Base-by-base conservation (phyloP, 768 basidiomycete genomes). In the Phaeotremella skinneri region DNA sequence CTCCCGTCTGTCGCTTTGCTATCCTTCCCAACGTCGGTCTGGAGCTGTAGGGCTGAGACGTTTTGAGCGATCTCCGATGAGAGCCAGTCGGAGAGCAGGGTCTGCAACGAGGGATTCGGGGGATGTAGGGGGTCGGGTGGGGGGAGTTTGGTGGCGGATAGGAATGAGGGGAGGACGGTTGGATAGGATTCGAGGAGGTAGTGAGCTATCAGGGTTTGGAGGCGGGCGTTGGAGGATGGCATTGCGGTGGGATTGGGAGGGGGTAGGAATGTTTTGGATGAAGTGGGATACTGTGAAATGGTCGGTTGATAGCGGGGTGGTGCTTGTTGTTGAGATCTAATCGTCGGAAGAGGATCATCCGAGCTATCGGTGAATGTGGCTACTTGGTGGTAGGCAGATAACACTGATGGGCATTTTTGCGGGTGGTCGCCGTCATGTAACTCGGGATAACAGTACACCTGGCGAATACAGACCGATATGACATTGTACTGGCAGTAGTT, bases 131-230 rank as follows among this genome's bases (percentile, higher is more conserved):
- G 57, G 43, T 73, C 68, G 2, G 71, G 71, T 16, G 61, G 25
- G 16, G 64, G 41, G 32, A 58, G 34, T 6, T 59, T 45, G 3
- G 68, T 49, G 1, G 71, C 71, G 21, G 59, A 25, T 27, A 73
- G 58, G 49, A 73, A 73, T 7, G 72, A 21, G 3, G 43, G 43
- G 6, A 73, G 65, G 6, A 67, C 72, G 0, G 59, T 34, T 4
- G 72, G 72, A 54, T 73, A 73, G 42, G 66, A 58, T 6, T 49
- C 49, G 1, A 61, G 57, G 7, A 73, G 65, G 55, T 73, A 73
- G 29, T 70, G 67, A 5, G 72, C 72, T n/a, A 73, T 64, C 14
- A 73, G 65, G 14, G 17, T 30, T 29, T 61, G 68, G 9, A 66
- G 31, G 9, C 27, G 29, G 17, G 9, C 31, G 26, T 20, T 48